Evolutionary conservation across 352 stramenopile species (phyloP).

Genomic region (Pythium aristosporum): DNA sequence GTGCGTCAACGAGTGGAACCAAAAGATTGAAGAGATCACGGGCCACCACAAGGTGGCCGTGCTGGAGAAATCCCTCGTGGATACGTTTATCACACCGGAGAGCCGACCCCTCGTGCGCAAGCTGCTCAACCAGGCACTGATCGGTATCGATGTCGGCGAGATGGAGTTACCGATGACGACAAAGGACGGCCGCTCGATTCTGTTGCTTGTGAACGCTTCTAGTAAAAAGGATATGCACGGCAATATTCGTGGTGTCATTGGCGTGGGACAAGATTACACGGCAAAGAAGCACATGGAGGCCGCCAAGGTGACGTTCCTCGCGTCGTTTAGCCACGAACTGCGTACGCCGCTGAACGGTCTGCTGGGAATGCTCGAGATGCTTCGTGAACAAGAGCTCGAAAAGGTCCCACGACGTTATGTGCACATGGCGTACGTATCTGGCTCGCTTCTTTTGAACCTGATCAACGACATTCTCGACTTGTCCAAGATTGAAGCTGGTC

Average conservation of each 20-base stretch:
- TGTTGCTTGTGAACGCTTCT: conserved; percentile 79
- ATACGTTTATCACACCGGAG: conserved; percentile 79
- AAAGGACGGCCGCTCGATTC: conserved; percentile 60
- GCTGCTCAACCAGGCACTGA: conserved; percentile 75
- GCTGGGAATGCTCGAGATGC: conserved; percentile 77
- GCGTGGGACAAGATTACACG: conserved; percentile 92
- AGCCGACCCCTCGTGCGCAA: conserved; percentile 66
- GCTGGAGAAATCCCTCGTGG: conserved; percentile 66
- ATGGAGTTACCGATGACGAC: conserved; percentile 87
- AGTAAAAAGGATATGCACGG: conserved; percentile 91
- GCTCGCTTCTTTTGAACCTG: conserved; percentile 86
- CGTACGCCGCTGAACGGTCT: conserved; percentile 82
- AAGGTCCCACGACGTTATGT: conserved; percentile 70
- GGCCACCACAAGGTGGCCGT: conserved; percentile 74
- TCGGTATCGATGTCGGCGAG: conserved; percentile 86
- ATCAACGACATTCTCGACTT: conserved; percentile 93
- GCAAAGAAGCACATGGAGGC: conserved; percentile 85
- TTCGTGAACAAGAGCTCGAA: conserved; percentile 77
- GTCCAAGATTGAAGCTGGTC: conserved; percentile 92
- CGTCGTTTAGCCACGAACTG: conserved; percentile 83
- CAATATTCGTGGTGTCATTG: conserved; percentile 91
- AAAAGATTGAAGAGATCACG: conserved; percentile 86
- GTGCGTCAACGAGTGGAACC: conserved; percentile 86
- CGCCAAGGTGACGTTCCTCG: conserved; percentile 85
- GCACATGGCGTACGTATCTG: conserved; percentile 85